These are phyloP conservation scores for Salix exigua DNA, from an alignment of 345 rosid species.

Conservation along the genomic window DNA sequence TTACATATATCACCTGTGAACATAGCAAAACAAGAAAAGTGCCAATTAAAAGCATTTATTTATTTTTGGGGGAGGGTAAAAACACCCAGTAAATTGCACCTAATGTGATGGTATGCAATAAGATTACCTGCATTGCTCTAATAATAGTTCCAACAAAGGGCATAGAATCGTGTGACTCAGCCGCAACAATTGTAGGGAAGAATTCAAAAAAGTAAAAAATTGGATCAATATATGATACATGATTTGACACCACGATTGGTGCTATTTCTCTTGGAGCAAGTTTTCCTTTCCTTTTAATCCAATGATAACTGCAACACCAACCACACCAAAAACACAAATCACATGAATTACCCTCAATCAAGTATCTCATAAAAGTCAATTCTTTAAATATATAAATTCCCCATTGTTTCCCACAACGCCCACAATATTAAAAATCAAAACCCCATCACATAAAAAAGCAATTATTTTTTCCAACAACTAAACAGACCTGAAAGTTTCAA, in stretches of 20 bases:
- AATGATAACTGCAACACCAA: slow-evolving; percentile 65
- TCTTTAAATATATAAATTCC: not conserved
- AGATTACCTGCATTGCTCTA: slow-evolving; percentile 91
- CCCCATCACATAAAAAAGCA: not conserved
- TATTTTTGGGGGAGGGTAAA: no score
- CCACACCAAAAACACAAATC: not conserved
- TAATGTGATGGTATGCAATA: not conserved
- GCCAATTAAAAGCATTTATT: not conserved
- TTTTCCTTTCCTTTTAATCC: slow-evolving; percentile 89
- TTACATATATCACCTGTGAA: slow-evolving; percentile 93
- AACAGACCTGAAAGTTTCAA: not conserved
- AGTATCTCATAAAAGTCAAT: not conserved
- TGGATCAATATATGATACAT: slow-evolving; percentile 86
- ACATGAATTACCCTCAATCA: not conserved
- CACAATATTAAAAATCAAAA: not conserved
- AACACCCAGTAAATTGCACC: not conserved
- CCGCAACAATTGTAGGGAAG: slow-evolving; percentile 89
- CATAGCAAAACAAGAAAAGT: not conserved
- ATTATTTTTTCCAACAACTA: not conserved
- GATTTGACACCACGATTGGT: slow-evolving; percentile 89
- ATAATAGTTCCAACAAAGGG: slow-evolving; percentile 96
- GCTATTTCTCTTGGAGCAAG: slow-evolving; percentile 84
- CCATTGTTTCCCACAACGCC: not conserved
- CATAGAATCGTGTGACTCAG: slow-evolving; percentile 85
- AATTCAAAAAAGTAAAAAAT: slow-evolving; percentile 90